Percentiles rank a stretch among this genome's conserved stretches.
Evolutionary conservation across 1,284 basidiomycete species (phyloP).

Genomic region (Pascua guehoae): DNA sequence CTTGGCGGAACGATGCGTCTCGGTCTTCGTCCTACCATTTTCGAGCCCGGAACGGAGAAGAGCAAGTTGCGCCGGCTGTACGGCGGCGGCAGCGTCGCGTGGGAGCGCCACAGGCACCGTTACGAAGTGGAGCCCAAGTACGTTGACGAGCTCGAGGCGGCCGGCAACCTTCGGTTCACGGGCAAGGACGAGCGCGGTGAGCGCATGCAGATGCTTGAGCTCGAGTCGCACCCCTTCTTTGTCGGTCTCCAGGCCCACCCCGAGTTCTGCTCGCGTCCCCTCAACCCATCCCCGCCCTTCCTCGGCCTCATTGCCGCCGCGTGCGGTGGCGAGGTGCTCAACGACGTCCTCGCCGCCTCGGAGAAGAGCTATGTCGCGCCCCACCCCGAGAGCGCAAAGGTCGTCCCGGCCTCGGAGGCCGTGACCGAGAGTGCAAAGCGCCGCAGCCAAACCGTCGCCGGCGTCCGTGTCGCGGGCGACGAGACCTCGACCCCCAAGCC

Average conservation of each 20-base stretch:
- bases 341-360: constrained; percentile 72
- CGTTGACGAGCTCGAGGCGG: constrained; percentile 67
- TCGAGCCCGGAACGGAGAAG: constrained; percentile 61
- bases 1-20: constrained; percentile 99
- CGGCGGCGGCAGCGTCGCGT: constrained; percentile 75
- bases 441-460: constrained; percentile 37
- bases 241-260: constrained; percentile 95
- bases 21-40: constrained; percentile 89
- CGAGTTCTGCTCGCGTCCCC: constrained; percentile 96
- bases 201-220: constrained; percentile 94
- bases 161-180: constrained; percentile 70
- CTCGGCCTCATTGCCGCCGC: constrained; percentile 92
- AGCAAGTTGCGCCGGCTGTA: constrained; percentile 76
- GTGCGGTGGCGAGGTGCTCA: constrained; percentile 61
- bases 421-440: constrained; percentile 42
- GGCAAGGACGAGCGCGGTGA: constrained; percentile 95
- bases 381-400: constrained; percentile 52
- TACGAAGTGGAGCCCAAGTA: constrained; percentile 95
- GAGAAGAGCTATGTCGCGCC: constrained; percentile 54
- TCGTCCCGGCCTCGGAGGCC: constrained; percentile 44
- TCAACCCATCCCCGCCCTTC: constrained; percentile 97
- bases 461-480: constrained; percentile 32
- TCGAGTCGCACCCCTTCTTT: constrained; percentile 89
- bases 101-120: constrained; percentile 96
- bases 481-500: not conserved